phyloP scores from a whole-genome alignment of 2,329 filamentous ascomycete genomes.

The Botrytis cinerea region DNA sequence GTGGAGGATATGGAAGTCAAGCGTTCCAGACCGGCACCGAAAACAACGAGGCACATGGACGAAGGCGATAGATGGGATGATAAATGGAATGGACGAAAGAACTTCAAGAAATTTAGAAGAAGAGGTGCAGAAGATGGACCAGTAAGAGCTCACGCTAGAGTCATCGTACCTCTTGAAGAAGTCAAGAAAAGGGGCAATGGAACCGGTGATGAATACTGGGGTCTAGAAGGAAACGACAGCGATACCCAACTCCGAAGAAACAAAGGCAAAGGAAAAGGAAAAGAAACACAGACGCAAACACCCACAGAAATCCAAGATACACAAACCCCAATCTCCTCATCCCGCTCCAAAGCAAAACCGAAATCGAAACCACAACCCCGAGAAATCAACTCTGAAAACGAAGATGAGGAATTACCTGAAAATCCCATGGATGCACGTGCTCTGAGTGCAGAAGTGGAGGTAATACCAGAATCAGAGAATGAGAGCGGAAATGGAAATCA shows the following conservation, averaged over 20 bases:
- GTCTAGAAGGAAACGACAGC: conserved; percentile 43
- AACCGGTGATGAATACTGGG: conserved; percentile 61
- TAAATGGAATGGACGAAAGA: conserved; percentile 89
- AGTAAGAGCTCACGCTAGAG: conserved; percentile 39
- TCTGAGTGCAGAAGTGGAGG: neutral
- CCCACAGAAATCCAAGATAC: neutral
- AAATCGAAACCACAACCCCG: conserved; percentile 12
- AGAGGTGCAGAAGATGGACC: conserved; percentile 51
- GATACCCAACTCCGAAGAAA: conserved; percentile 40
- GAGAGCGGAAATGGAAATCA: neutral
- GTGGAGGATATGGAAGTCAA: conserved; percentile 75
- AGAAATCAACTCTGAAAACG: conserved; percentile 18
- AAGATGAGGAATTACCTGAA: conserved; percentile 14
- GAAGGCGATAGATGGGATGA: conserved; percentile 74
- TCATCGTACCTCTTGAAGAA: conserved; percentile 64
- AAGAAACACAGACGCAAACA: conserved; percentile 23
- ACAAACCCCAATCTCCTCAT: neutral
- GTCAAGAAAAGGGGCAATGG: conserved; percentile 59
- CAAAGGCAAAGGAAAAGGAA: conserved; percentile 35
- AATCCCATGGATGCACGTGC: conserved; percentile 1
- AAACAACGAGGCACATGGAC: conserved; percentile 41
- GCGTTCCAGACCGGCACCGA: conserved; percentile 38
- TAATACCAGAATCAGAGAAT: neutral
- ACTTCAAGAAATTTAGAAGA: conserved; percentile 86
- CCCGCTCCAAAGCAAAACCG: neutral